A percentile compares a stretch with the other conserved stretches of the same genome.
phyloP scores from a whole-genome alignment of 73 alveolate species.

The Paramecium tetraurelia region DNA sequence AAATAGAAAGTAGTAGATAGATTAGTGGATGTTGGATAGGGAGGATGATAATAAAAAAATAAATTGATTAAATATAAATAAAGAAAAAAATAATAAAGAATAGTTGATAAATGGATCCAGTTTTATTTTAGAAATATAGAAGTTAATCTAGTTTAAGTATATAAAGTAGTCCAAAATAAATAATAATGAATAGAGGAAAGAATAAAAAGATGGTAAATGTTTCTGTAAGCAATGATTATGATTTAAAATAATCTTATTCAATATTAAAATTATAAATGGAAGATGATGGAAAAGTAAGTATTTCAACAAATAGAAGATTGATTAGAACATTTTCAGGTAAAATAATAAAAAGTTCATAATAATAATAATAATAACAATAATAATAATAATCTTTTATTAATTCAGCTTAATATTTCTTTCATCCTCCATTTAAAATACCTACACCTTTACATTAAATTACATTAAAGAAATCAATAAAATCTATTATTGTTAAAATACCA shows the following conservation, averaged over 20 bases:
- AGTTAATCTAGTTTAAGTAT: not conserved
- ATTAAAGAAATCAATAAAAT: not conserved
- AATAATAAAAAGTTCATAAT: not conserved
- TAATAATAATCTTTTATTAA: not conserved
- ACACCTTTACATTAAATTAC: slow-evolving; percentile 23
- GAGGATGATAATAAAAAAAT: too few relatives aligned
- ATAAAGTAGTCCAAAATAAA: not conserved
- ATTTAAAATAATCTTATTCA: slow-evolving; percentile 12
- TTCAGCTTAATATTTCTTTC: not conserved
- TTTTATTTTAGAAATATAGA: not conserved
- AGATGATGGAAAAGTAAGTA: slow-evolving; percentile 23
- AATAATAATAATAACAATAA: not conserved
- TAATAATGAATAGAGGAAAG: not conserved
- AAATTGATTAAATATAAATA: too few relatives aligned
- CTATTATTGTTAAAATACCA: not conserved
- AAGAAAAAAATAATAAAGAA: too few relatives aligned
- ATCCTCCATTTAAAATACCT: not conserved
- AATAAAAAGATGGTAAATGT: not conserved
- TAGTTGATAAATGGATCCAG: not conserved
- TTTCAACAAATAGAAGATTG: slow-evolving; percentile 2
- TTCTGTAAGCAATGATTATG: slow-evolving; percentile 5
- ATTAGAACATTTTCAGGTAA: not conserved
- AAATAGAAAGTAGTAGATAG: too few relatives aligned
- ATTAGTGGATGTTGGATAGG: too few relatives aligned
- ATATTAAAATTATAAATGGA: slow-evolving; percentile 6